phyloP scores from a whole-genome alignment of 1,139 yeast genomes.

The Yamadazyma friedrichii region DNA sequence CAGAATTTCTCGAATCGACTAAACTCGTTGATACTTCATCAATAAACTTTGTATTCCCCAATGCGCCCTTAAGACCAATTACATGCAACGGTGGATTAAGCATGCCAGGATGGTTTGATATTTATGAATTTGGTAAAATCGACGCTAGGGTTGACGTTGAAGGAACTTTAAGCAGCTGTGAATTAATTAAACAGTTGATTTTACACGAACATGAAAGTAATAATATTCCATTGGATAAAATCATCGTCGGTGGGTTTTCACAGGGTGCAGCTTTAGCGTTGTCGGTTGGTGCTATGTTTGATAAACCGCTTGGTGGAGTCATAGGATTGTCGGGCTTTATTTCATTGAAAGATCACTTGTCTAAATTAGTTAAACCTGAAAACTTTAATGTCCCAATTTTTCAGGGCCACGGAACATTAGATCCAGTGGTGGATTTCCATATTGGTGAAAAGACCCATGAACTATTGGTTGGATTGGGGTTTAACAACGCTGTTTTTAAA shows the following conservation, averaged over 20 bases:
- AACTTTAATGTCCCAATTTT: conserved; percentile 74
- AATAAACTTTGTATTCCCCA: conserved; percentile 81
- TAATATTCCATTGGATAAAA: conserved; percentile 68
- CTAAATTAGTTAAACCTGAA: conserved; percentile 22
- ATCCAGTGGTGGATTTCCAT: conserved; percentile 57
- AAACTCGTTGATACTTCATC: conserved; percentile 50
- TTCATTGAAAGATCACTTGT: conserved; percentile 48
- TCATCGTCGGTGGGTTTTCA: conserved; percentile 88
- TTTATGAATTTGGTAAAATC: conserved; percentile 53
- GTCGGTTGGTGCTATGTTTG: conserved; percentile 47
- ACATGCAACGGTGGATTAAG: conserved; percentile 62
- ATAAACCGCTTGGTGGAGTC: conserved; percentile 73
- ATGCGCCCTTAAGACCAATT: conserved; percentile 75
- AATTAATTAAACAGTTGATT: conserved; percentile 51
- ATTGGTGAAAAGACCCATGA: conserved; percentile 51
- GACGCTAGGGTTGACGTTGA: conserved; percentile 53
- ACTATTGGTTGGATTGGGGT: conserved; percentile 50
- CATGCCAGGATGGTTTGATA: conserved; percentile 91
- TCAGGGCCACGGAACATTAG: conserved; percentile 85
- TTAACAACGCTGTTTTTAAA: conserved; percentile 53
- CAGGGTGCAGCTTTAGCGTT: conserved; percentile 88
- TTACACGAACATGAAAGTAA: conserved; percentile 55
- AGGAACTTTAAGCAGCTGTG: conserved; percentile 64
- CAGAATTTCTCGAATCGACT: conserved; percentile 45
- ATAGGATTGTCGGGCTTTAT: conserved; percentile 78